These are phyloP conservation scores for Krasilnikovozyma curviuscula DNA, from an alignment of 768 basidiomycete genomes.

Conservation along the genomic window DNA sequence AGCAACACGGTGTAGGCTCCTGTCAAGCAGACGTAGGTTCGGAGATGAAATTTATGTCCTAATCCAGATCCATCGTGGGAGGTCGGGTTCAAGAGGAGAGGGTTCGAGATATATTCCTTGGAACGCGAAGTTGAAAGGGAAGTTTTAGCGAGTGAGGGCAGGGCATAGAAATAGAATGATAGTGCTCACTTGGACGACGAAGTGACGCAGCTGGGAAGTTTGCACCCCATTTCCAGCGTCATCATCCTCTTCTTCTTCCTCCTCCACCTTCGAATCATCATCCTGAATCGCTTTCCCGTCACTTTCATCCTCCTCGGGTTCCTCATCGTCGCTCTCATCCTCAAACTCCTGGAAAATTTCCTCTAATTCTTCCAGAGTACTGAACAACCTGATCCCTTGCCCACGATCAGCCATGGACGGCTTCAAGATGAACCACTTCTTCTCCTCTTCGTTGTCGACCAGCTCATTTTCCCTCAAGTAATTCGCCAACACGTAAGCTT, in stretches of 20 bases:
- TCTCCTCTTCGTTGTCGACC: conserved; percentile 8
- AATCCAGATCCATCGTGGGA: conserved; percentile 55
- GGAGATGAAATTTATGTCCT: conserved; percentile 72
- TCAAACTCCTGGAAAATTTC: conserved; percentile 14
- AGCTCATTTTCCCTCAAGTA: conserved; percentile 33
- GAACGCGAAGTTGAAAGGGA: not conserved
- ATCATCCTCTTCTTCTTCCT: conserved; percentile 11
- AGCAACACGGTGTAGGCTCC: conserved; percentile 64
- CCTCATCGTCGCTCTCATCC: conserved; percentile 3
- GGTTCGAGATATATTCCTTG: conserved; percentile 68
- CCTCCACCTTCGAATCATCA: conserved; percentile 26
- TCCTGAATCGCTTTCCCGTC: too few species aligned
- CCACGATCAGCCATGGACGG: conserved; percentile 94
- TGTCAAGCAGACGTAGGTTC: conserved; percentile 46
- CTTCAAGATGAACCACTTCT: conserved; percentile 82
- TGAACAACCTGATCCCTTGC: conserved; percentile 81
- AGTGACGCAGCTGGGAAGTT: conserved; percentile 78
- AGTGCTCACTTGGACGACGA: conserved; percentile 67
- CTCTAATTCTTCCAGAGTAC: conserved; percentile 49
- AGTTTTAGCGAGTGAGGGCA: too few species aligned
- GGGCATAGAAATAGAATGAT: not conserved
- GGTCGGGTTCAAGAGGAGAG: conserved; percentile 58
- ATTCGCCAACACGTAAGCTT: conserved; percentile 66
- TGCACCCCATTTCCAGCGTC: conserved; percentile 35
- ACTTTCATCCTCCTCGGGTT: not conserved